Conservation (phyloP, 139 green algal species). For the Chlorella vulgaris region DNA sequence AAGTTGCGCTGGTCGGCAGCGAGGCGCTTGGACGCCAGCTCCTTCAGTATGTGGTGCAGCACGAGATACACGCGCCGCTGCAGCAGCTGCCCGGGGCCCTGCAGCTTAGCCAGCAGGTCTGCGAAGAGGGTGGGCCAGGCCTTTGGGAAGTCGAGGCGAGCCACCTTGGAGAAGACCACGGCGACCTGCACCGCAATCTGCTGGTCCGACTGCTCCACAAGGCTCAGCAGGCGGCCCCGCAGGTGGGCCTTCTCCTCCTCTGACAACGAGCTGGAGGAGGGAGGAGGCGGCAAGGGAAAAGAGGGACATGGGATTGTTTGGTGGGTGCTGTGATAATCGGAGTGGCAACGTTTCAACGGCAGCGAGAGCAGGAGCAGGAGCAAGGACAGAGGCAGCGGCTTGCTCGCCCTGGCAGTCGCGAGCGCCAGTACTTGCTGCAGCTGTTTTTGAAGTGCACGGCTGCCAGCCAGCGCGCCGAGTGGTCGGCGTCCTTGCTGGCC, state of each 20-base stretch:
- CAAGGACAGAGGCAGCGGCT: no score
- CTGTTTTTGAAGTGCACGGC: constrained; percentile 92
- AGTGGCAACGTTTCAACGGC: no score
- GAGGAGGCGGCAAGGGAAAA: no score
- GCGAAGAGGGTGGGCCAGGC: constrained; percentile 86
- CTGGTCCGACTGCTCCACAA: constrained; percentile 81
- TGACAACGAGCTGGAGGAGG: constrained; percentile 70
- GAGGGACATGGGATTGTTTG: no score
- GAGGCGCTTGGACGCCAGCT: constrained; percentile 92
- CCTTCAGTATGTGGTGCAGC: constrained; percentile 95
- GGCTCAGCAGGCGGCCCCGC: constrained; percentile 63
- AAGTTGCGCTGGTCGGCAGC: constrained; percentile 86
- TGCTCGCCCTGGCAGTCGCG: constrained; percentile 25
- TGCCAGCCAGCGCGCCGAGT: constrained; percentile 85
- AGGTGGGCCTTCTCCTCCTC: constrained; percentile 86
- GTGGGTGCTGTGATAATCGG: no score
- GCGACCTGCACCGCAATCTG: constrained; percentile 70
- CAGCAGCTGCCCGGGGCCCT: constrained; percentile 20
- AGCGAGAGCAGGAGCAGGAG: neutral
- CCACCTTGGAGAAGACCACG: constrained; percentile 88
- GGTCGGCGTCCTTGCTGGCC: constrained; percentile 62
- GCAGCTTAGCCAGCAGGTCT: constrained; percentile 65
- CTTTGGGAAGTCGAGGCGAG: constrained; percentile 83
- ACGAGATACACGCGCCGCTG: constrained; percentile 78
- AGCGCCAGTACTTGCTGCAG: constrained; percentile 77